Evolutionary conservation across 2,329 filamentous ascomycete species (phyloP).

Genomic region (Colletotrichum caudatum): DNA sequence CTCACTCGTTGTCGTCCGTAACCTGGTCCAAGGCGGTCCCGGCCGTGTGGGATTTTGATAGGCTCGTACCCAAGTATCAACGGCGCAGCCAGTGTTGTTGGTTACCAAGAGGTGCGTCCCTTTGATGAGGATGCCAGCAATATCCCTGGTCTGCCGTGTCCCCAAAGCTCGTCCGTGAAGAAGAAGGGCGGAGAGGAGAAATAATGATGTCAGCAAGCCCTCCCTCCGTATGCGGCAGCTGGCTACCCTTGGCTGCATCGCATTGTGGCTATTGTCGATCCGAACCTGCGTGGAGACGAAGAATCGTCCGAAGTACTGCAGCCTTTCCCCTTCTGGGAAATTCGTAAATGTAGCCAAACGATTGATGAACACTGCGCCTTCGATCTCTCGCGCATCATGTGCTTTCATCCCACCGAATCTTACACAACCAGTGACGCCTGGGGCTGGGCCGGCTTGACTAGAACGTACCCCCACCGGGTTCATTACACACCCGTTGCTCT

Average conservation of each 20-base stretch:
- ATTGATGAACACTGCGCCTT: slow-evolving; percentile 1
- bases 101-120: not conserved
- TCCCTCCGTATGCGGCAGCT: not conserved
- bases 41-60: slow-evolving; percentile 24
- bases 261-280: slow-evolving; percentile 10
- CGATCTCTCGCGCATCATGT: no score
- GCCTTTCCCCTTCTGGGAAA: slow-evolving; percentile 19
- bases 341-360: slow-evolving; percentile 33
- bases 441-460: no score
- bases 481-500: slow-evolving; percentile 21
- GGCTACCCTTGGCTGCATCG: not conserved
- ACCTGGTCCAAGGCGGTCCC: slow-evolving; percentile 24
- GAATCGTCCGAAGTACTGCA: slow-evolving; percentile 12
- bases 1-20: slow-evolving; percentile 17
- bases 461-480: slow-evolving; percentile 14
- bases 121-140: slow-evolving; percentile 1
- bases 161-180: not conserved
- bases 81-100: slow-evolving; percentile 31
- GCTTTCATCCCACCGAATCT: no score
- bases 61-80: slow-evolving; percentile 20
- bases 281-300: not conserved
- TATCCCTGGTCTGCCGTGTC: not conserved
- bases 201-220: not conserved
- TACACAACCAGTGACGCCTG: no score
- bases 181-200: not conserved